Base-by-base conservation (phyloP, 2,329 filamentous ascomycete species). In the Colletotrichum horii region DNA sequence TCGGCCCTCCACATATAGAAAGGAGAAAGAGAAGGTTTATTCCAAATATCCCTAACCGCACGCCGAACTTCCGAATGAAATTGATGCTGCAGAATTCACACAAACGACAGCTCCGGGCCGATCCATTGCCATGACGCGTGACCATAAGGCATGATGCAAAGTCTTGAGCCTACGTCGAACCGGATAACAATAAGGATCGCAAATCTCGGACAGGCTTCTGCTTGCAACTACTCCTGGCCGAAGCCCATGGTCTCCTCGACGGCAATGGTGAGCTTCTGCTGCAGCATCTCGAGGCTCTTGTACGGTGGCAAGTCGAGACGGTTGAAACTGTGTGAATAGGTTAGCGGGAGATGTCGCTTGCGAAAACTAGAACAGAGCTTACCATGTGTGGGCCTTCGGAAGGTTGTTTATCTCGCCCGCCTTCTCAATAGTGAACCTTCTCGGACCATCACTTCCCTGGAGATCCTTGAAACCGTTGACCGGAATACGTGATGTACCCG, bases 401-500 rank as follows among this genome's bases (percentile, higher is more conserved):
- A 99, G 85, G 80, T 98, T 98, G 76, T 90, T 92, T 68, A 96
- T 89, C 83, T 98, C 97, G 74, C 97, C 97, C 48, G 96, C 95
- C 88, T 98, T 98, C 85, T 99, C 97, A 84, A 99, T 98, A 1
- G 97, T 99, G 82, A 99, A 99, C 77, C 97, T 90, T 85, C 97
- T 91, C 12, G 97, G 97, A 5, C 97, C 97, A 83, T 99, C 97
- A 79, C 96, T 98, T 55, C 97, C 97, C 85, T 99, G 97, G 67
- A 99, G 88, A 89, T 99, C 97, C 88, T 99, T 99, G 91, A 99
- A 99, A 9, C 97, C 97, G 84, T 99, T 99, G 86, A 99, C 97
- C 1, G 97, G 97, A 79, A 99, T 99, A 87, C 97, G 94, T 66
- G 96, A 98, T 16, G 97, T 99, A 84, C 97, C 97, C 11, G 97